Conservation (phyloP, 2,329 filamentous ascomycete species). For the Epichloe brachyelytri region DNA sequence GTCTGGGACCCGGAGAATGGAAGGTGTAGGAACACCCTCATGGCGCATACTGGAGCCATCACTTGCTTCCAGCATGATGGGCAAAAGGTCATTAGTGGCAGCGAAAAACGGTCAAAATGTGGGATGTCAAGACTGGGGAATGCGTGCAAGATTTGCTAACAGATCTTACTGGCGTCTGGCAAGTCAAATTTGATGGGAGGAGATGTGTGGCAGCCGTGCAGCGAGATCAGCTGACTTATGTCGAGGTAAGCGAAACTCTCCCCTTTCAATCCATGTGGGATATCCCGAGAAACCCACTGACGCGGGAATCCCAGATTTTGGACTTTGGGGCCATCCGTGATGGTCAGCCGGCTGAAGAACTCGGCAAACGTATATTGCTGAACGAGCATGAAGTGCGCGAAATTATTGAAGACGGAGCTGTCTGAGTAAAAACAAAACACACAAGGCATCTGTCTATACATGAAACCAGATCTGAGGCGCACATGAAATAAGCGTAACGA, state of each 20-base stretch:
- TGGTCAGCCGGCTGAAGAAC: conserved; percentile 61
- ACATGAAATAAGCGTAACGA: conserved; percentile 1
- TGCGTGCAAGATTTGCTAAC: conserved; percentile 88
- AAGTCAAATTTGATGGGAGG: conserved; percentile 93
- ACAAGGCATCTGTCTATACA: background rate
- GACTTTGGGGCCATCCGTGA: conserved; percentile 94
- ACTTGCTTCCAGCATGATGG: conserved; percentile 98
- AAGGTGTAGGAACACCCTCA: conserved; percentile 78
- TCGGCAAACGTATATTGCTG: conserved; percentile 65
- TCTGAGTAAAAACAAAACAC: background rate
- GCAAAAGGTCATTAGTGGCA: conserved; percentile 91
- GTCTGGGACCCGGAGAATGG: conserved; percentile 96
- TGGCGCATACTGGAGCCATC: conserved; percentile 90
- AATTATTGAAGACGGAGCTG: conserved; percentile 32
- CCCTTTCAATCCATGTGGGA: too few species aligned
- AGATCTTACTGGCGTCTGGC: conserved; percentile 94
- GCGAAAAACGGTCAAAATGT: conserved; percentile 96
- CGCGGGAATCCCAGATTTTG: conserved; percentile 53
- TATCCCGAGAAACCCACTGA: background rate
- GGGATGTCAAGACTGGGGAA: conserved; percentile 86
- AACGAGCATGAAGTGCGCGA: conserved; percentile 42
- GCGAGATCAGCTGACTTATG: conserved; percentile 81
- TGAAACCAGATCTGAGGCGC: background rate
- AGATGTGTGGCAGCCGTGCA: conserved; percentile 95
- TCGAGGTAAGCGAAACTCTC: conserved; percentile 56